Conservation (phyloP, 2,329 filamentous ascomycete genomes). For the Didymella pomorum region DNA sequence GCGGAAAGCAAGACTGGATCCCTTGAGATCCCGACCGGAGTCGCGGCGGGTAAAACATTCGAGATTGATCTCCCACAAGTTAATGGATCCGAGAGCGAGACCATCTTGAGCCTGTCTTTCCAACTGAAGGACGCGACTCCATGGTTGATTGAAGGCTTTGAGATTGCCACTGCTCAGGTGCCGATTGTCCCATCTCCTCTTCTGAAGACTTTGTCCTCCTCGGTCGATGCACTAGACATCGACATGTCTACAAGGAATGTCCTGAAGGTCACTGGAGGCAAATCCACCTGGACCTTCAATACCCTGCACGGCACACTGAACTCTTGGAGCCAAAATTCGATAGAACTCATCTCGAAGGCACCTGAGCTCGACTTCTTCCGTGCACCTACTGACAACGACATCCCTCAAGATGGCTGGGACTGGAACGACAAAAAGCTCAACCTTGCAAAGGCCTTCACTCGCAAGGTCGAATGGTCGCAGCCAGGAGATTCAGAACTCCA, state of each 20-base stretch:
- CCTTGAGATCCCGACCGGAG: slow-evolving; percentile 36
- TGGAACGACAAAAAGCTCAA: slow-evolving; percentile 58
- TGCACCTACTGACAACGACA: slow-evolving; percentile 71
- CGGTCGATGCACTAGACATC: slow-evolving; percentile 52
- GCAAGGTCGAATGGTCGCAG: slow-evolving; percentile 49
- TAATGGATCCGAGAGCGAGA: slow-evolving; percentile 22
- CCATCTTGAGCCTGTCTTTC: slow-evolving; percentile 42
- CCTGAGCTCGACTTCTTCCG: slow-evolving; percentile 66
- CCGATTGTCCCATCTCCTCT: slow-evolving; percentile 24
- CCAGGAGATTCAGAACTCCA: slow-evolving; percentile 36
- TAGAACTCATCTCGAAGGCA: slow-evolving; percentile 43
- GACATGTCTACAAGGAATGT: slow-evolving; percentile 27
- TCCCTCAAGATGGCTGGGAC: slow-evolving; percentile 61
- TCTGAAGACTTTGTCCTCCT: slow-evolving; percentile 45
- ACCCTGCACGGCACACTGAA: slow-evolving; percentile 62
- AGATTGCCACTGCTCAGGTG: slow-evolving; percentile 49
- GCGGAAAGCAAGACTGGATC: slow-evolving; percentile 19
- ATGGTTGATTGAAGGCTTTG: slow-evolving; percentile 47
- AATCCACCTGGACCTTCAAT: slow-evolving; percentile 58
- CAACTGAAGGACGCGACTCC: slow-evolving; percentile 41
- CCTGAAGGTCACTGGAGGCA: slow-evolving; percentile 30
- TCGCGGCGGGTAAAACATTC: slow-evolving; percentile 39
- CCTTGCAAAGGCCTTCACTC: slow-evolving; percentile 37
- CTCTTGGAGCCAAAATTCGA: slow-evolving; percentile 40
- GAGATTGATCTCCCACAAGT: slow-evolving; percentile 36